Conservation (phyloP, 1,284 basidiomycete genomes). For the Leccinum pseudoinsigne region DNA sequence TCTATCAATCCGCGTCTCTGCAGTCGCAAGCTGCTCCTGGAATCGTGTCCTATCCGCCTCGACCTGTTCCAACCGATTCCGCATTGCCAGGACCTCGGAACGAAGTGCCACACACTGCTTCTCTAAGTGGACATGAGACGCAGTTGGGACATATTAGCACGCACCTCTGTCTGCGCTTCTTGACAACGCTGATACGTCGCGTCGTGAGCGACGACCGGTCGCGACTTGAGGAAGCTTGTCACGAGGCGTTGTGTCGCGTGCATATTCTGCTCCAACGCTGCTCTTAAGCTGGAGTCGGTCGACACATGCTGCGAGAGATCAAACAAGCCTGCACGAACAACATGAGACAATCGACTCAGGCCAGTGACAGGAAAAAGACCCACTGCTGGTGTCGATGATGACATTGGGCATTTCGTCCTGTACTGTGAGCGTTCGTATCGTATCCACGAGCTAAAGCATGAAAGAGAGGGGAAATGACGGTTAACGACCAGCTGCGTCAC, state of each 20-base stretch:
- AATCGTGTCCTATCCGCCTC: slow-evolving; percentile 55
- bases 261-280: slow-evolving; percentile 54
- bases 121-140: slow-evolving; percentile 14
- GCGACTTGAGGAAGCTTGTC: slow-evolving; percentile 54
- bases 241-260: slow-evolving; percentile 62
- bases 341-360: not conserved
- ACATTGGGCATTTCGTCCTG: slow-evolving; percentile 51
- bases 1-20: slow-evolving; percentile 76
- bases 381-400: slow-evolving; percentile 48
- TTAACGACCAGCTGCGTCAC: slow-evolving; percentile 6
- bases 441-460: slow-evolving; percentile 57
- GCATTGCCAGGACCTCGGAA: slow-evolving; percentile 62
- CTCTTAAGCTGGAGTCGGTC: slow-evolving; percentile 48
- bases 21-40: slow-evolving; percentile 56
- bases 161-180: slow-evolving; percentile 61
- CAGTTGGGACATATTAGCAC: slow-evolving; percentile 6
- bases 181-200: slow-evolving; percentile 48
- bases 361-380: slow-evolving; percentile 1
- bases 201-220: slow-evolving; percentile 25
- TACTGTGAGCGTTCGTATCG: slow-evolving; percentile 62
- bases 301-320: slow-evolving; percentile 55
- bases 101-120: slow-evolving; percentile 55
- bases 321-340: slow-evolving; percentile 37
- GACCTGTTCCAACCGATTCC: slow-evolving; percentile 54
- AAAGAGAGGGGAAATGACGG: not conserved